Percentiles rank a stretch among this genome's conserved stretches.
phyloP scores from a whole-genome alignment of 2,329 filamentous ascomycete genomes.

The Bimuria novae-zelandiae region DNA sequence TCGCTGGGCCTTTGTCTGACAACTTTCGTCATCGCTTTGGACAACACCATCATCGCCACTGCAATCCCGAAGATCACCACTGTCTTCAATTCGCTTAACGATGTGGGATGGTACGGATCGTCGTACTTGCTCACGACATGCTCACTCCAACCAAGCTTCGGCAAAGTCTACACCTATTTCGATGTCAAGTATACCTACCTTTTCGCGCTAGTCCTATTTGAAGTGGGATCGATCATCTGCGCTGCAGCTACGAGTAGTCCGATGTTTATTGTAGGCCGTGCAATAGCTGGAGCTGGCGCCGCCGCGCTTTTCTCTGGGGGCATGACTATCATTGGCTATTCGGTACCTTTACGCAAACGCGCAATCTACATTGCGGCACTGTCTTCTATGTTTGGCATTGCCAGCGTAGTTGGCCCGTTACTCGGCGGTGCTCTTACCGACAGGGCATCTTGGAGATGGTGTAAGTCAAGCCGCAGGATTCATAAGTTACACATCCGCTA shows the following conservation, averaged over 20 bases:
- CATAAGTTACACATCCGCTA: neutral
- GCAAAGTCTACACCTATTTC: slow-evolving; percentile 65
- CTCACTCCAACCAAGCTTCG: slow-evolving; percentile 52
- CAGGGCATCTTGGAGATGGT: neutral
- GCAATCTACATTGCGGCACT: neutral
- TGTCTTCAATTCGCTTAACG: slow-evolving; percentile 47
- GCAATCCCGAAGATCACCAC: slow-evolving; percentile 50
- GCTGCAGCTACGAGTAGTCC: slow-evolving; percentile 53
- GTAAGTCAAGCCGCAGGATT: neutral
- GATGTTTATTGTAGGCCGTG: slow-evolving; percentile 61
- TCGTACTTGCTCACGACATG: slow-evolving; percentile 54
- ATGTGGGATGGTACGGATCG: slow-evolving; percentile 50
- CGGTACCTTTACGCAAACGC: neutral
- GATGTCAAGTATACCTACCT: slow-evolving; percentile 59
- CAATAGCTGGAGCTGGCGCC: slow-evolving; percentile 58
- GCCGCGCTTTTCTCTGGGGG: slow-evolving; percentile 59
- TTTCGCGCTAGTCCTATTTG: slow-evolving; percentile 52
- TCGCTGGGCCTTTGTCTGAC: slow-evolving; percentile 41
- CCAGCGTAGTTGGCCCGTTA: neutral
- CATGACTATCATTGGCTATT: neutral
- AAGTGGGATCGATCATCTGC: slow-evolving; percentile 61
- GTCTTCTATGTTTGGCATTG: neutral
- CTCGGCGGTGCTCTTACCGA: neutral
- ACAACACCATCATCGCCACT: slow-evolving; percentile 47
- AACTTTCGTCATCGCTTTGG: slow-evolving; percentile 45